Base-by-base conservation (phyloP, 495 filamentous ascomycete genomes). In the Elasticomyces elasticus region DNA sequence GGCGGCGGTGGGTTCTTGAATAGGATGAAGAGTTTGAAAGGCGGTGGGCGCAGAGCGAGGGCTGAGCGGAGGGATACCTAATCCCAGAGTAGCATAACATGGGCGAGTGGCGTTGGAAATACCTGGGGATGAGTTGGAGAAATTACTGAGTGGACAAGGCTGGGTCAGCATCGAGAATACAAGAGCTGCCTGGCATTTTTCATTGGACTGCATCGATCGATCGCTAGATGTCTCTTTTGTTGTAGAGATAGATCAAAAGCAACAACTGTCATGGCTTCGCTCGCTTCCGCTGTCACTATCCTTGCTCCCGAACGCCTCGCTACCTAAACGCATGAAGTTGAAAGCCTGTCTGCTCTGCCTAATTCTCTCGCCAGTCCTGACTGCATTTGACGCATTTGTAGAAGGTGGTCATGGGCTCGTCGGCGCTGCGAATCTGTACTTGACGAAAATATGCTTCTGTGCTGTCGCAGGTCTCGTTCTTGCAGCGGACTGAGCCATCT, bases 321-420 rank as follows among this genome's bases (percentile, higher is more conserved):
- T 43, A n/a, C n/a, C 40, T 17, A 43, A 43, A 17, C 40, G n/a
- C 40, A 6, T 7, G 20, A 17, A 5, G 20, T 17, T 43, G 40
- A 51, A 40, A 9, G 15, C 30, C 15, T 33, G 30, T 15, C 15
- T 3, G 42, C 19, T 26, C 19, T 23, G 10, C 13, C 52, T 44
- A 61, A 23, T 49, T 48, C 58, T 61, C 58, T 49, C 58, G 24
- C 53, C 53, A 61, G 11, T 61, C 53, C 26, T 26, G 17, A 15
- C 35, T 33, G 33, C 58, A 61, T n/a, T 48, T 40, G 25, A 54
- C 41, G 31, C 58, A 61, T 85, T 86, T 89, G 67, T 84, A 90
- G 70, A 98, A 97, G 37, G 78, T 87, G 44, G 92, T 98, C 89
- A 95, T 95, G 49, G 92, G 92, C 76, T 98, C 92, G 72, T 98